Percentiles rank a stretch among this genome's conserved stretches.
Evolutionary conservation across 768 basidiomycete genomes (phyloP).

Genomic region (Glaciozyma antarctica): DNA sequence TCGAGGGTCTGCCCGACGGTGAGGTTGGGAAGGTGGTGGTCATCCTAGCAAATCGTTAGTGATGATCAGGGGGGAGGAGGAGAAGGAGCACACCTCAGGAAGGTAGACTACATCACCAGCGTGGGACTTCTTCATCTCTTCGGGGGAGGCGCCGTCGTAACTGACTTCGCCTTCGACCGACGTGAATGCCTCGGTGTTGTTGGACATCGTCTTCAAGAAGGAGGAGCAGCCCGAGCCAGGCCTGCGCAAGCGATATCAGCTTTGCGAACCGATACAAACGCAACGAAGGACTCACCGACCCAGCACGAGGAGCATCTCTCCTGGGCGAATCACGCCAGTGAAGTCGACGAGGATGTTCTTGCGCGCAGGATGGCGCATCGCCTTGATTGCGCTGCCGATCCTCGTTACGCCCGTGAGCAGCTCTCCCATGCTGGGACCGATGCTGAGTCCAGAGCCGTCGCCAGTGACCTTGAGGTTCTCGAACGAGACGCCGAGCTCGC

Average conservation of each 20-base stretch:
- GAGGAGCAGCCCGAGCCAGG: constrained; percentile 40
- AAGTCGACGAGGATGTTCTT: constrained; percentile 49
- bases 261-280: constrained; percentile 45
- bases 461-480: constrained; percentile 21
- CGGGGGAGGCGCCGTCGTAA: constrained; percentile 44
- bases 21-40: constrained; percentile 41
- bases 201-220: constrained; percentile 49
- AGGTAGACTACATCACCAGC: constrained; percentile 77
- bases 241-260: constrained; percentile 29
- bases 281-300: constrained; percentile 41
- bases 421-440: neutral
- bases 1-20: constrained; percentile 48
- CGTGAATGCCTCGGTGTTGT: constrained; percentile 39
- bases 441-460: constrained; percentile 17
- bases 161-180: constrained; percentile 44
- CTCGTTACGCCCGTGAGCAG: constrained; percentile 18
- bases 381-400: constrained; percentile 14
- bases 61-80: neutral
- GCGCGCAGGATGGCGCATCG: constrained; percentile 15
- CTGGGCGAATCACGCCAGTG: constrained; percentile 56
- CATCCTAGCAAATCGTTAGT: constrained; percentile 8
- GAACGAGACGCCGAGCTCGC: constrained; percentile 20
- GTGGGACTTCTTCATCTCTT: constrained; percentile 47
- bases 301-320: constrained; percentile 62
- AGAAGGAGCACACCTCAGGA: constrained; percentile 48